Conservation (phyloP, 1,284 basidiomycete species). For the Cutaneotrichosporon dermatis region DNA sequence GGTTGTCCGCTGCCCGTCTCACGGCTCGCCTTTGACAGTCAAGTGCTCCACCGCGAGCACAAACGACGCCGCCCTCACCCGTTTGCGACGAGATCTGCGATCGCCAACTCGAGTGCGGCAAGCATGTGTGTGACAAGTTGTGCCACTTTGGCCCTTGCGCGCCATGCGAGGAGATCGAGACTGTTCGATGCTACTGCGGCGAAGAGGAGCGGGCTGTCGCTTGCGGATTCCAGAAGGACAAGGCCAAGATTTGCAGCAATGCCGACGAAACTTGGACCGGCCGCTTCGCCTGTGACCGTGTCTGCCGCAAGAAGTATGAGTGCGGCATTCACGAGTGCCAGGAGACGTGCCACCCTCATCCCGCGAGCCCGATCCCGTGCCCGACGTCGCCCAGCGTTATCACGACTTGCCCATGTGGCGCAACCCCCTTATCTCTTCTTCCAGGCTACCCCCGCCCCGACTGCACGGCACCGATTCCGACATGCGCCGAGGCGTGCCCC, state of each 20-base stretch:
- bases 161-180: constrained; percentile 58
- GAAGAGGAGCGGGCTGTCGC: constrained; percentile 58
- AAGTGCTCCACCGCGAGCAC: constrained; percentile 57
- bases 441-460: constrained; percentile 53
- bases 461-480: constrained; percentile 73
- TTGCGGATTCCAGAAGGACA: constrained; percentile 60
- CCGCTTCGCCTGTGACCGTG: constrained; percentile 60
- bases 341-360: constrained; percentile 65
- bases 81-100: constrained; percentile 67
- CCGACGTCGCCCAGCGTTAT: constrained; percentile 66
- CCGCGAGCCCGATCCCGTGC: constrained; percentile 58
- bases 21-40: constrained; percentile 59
- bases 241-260: constrained; percentile 34
- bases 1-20: constrained; percentile 63
- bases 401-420: constrained; percentile 75
- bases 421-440: constrained; percentile 54
- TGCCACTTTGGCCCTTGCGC: constrained; percentile 73
- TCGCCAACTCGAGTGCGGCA: constrained; percentile 60
- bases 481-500: constrained; percentile 65
- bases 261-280: constrained; percentile 59
- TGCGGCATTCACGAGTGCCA: constrained; percentile 70
- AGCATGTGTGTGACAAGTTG: constrained; percentile 54
- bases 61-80: constrained; percentile 41
- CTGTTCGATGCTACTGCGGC: constrained; percentile 70
- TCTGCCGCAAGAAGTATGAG: constrained; percentile 66